Conservation (phyloP, 2,329 filamentous ascomycete genomes). For the Leptoxyphium fumago region DNA sequence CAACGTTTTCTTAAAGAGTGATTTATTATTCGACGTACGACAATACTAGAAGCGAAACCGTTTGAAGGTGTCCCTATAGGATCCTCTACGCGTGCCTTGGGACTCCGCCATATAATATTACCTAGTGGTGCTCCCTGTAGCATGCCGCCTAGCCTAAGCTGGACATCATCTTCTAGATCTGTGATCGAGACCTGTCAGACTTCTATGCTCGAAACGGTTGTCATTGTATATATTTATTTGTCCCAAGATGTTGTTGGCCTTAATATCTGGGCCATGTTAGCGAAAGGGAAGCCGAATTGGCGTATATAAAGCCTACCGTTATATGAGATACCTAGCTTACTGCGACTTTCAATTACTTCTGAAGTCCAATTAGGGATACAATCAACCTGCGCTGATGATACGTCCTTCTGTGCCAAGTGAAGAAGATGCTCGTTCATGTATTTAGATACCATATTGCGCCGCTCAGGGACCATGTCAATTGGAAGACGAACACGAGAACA, state of each 20-base stretch:
- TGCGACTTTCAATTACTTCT: conserved; percentile 23
- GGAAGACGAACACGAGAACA: conserved; percentile 25
- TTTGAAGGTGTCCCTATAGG: conserved; percentile 26
- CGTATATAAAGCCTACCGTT: conserved; percentile 2
- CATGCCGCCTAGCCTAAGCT: conserved; percentile 23
- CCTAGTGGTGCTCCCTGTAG: conserved; percentile 24
- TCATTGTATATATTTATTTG: conserved; percentile 27
- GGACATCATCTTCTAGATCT: conserved; percentile 28
- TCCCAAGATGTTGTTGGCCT: conserved; percentile 31
- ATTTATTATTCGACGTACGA: conserved; percentile 19
- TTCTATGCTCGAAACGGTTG: conserved; percentile 15
- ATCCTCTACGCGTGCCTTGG: conserved; percentile 29
- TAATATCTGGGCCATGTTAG: conserved; percentile 23
- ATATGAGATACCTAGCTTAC: conserved; percentile 23
- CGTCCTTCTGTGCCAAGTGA: conserved; percentile 26
- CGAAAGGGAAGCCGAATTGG: conserved; percentile 2
- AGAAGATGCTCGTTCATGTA: conserved; percentile 32
- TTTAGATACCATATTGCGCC: conserved; percentile 32
- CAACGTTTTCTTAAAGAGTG: conserved; percentile 1
- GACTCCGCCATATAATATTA: conserved; percentile 33
- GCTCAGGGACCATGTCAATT: conserved; percentile 28
- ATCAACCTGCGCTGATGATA: conserved; percentile 25
- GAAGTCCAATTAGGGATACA: conserved; percentile 30
- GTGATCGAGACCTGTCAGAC: conserved; percentile 25
- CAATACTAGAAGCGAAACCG: conserved; percentile 31